These are phyloP conservation scores for Citrus sinensis DNA, from an alignment of 345 rosid species.

Conservation along the genomic window DNA sequence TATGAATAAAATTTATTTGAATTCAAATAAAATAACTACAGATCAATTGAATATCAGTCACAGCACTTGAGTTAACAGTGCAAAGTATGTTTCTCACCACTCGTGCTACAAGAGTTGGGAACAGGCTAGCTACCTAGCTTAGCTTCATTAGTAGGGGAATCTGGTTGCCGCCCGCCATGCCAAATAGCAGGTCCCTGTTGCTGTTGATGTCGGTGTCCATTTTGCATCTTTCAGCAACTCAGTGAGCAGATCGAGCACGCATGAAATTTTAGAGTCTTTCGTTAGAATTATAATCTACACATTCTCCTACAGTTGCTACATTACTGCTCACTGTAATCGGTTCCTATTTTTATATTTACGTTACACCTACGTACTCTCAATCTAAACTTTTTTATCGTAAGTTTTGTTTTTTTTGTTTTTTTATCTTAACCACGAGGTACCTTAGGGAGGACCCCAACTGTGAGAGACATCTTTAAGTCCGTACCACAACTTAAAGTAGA, in stretches of 20 bases:
- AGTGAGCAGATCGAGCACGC: not conserved
- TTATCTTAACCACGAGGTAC: too few relatives aligned
- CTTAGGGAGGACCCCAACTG: too few relatives aligned
- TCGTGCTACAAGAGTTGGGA: constrained; percentile 12
- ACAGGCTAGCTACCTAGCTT: not conserved
- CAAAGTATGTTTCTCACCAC: not conserved
- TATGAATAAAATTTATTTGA: not conserved
- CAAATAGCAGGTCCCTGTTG: not conserved
- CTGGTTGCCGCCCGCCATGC: constrained; percentile 5
- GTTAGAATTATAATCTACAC: not conserved
- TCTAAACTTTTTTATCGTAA: too few relatives aligned
- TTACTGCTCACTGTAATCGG: too few relatives aligned
- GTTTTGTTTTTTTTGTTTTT: too few relatives aligned
- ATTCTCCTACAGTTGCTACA: not conserved
- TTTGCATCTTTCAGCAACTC: constrained; percentile 9
- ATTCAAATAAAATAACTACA: too few relatives aligned
- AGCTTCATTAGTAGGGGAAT: constrained; percentile 14
- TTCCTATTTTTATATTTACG: too few relatives aligned
- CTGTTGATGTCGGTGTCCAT: constrained; percentile 12
- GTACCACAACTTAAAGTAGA: too few relatives aligned
- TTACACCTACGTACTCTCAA: too few relatives aligned
- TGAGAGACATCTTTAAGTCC: too few relatives aligned
- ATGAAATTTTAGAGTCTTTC: not conserved
- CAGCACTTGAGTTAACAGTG: not conserved
- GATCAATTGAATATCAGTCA: not conserved